phyloP scores from a whole-genome alignment of 305 asterid genomes.

The Coffea humblotiana region DNA sequence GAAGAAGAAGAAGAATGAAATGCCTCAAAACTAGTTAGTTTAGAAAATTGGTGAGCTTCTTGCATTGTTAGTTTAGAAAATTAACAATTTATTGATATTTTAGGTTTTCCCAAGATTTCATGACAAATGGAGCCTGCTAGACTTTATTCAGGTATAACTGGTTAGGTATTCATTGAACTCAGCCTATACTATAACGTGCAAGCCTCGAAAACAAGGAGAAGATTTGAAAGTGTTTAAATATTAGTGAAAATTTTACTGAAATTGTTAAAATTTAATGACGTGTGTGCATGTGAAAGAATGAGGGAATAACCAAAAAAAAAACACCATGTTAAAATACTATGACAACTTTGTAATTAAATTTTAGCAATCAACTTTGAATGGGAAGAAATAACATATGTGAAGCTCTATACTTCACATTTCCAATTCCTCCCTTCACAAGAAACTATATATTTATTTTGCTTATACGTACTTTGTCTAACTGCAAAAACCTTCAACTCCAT shows the following conservation, averaged over 20 bases:
- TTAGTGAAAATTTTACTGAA: too few relatives aligned
- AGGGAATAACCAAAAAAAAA: too few relatives aligned
- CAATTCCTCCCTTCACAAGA: neutral
- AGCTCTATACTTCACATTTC: too few relatives aligned
- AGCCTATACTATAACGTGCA: neutral
- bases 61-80: neutral
- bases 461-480: neutral
- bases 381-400: too few relatives aligned
- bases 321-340: too few relatives aligned
- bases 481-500: neutral
- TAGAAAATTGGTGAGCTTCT: neutral
- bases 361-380: too few relatives aligned
- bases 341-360: too few relatives aligned
- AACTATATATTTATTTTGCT: neutral
- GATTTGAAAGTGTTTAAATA: neutral
- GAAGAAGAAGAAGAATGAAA: neutral
- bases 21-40: neutral
- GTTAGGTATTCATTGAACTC: slow-evolving; percentile 5
- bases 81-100: neutral
- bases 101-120: neutral
- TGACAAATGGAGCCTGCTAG: neutral
- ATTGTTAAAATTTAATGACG: too few relatives aligned
- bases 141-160: neutral
- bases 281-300: too few relatives aligned
- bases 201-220: neutral